Conservation (phyloP, 495 filamentous ascomycete genomes). For the Aspergillus panamensis region DNA sequence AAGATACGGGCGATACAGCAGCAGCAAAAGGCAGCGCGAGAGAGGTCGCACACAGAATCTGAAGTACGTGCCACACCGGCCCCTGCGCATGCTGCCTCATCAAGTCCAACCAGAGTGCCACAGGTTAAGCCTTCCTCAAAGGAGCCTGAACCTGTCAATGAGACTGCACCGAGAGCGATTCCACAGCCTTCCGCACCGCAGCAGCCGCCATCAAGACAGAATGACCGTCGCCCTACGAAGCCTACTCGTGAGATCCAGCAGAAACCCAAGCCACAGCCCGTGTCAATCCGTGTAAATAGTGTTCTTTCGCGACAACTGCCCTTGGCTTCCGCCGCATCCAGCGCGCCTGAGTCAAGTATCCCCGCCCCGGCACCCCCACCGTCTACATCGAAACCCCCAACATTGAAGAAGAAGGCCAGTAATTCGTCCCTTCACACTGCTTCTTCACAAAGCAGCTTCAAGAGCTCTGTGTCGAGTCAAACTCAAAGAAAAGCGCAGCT, state of each 20-base stretch:
- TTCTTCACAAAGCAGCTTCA: slow-evolving; percentile 62
- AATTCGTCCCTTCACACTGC: slow-evolving; percentile 64
- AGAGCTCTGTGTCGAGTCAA: slow-evolving; percentile 59
- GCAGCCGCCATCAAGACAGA: slow-evolving; percentile 41
- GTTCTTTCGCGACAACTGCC: slow-evolving; percentile 67
- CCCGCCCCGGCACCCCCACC: slow-evolving; percentile 39
- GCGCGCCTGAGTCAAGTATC: slow-evolving; percentile 55
- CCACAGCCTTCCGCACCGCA: slow-evolving; percentile 53
- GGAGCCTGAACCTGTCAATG: slow-evolving; percentile 33
- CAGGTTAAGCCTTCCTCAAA: slow-evolving; percentile 50
- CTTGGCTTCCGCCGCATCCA: slow-evolving; percentile 57
- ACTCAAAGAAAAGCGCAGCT: slow-evolving; percentile 58
- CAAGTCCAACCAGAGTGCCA: slow-evolving; percentile 39
- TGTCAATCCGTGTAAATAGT: slow-evolving; percentile 71
- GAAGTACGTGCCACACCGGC: slow-evolving; percentile 34
- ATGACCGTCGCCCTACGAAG: slow-evolving; percentile 63
- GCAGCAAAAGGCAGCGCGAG: slow-evolving; percentile 34
- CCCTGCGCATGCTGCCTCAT: slow-evolving; percentile 5
- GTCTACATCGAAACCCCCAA: slow-evolving; percentile 45
- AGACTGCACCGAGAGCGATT: slow-evolving; percentile 35
- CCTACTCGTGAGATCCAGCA: slow-evolving; percentile 63
- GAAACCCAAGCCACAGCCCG: slow-evolving; percentile 71
- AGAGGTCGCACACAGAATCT: slow-evolving; percentile 32
- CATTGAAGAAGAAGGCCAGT: slow-evolving; percentile 61
- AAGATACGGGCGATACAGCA: slow-evolving; percentile 48